phyloP scores from a whole-genome alignment of 2,329 filamentous ascomycete species.

The Aulographum hederae region DNA sequence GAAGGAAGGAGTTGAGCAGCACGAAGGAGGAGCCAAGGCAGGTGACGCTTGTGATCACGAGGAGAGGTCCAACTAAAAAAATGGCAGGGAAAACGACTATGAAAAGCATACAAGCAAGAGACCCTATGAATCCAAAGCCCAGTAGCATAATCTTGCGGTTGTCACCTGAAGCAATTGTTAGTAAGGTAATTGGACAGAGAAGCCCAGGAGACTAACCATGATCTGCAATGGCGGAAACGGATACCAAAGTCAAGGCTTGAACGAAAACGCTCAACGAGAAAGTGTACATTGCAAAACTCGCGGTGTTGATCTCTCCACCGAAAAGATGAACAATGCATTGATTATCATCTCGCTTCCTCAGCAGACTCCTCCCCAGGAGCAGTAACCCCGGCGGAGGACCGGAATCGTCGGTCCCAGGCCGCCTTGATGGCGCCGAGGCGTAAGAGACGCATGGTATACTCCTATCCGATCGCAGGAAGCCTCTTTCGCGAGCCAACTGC shows the following conservation, averaged over 20 bases:
- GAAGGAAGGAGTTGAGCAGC: conserved; percentile 83
- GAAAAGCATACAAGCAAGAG: conserved; percentile 63
- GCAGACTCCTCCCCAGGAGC: conserved; percentile 9
- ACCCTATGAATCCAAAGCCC: conserved; percentile 60
- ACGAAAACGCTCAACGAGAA: conserved; percentile 76
- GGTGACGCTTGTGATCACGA: conserved; percentile 74
- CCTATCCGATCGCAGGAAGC: conserved; percentile 61
- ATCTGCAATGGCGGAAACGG: conserved; percentile 83
- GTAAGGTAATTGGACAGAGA: too few species aligned
- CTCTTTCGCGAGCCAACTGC: conserved; percentile 74
- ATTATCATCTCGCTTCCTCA: conserved; percentile 19
- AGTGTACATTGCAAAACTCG: conserved; percentile 90
- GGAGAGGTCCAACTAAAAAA: conserved; percentile 62
- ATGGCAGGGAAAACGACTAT: conserved; percentile 53
- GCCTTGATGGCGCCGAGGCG: conserved; percentile 9
- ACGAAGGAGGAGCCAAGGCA: conserved; percentile 91
- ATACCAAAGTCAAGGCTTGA: conserved; percentile 76
- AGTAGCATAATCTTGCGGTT: conserved; percentile 77
- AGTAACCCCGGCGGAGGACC: conserved; percentile 4
- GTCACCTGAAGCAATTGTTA: conserved; percentile 13
- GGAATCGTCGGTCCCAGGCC: too few species aligned
- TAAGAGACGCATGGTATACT: conserved; percentile 45
- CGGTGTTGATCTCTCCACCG: conserved; percentile 69
- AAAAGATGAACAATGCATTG: conserved; percentile 68
- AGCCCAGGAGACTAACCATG: conserved; percentile 41